Percentiles rank a stretch among this genome's conserved stretches.
Evolutionary conservation across 306 rosid genomes (phyloP).

Genomic region (Cucumis hystrix): DNA sequence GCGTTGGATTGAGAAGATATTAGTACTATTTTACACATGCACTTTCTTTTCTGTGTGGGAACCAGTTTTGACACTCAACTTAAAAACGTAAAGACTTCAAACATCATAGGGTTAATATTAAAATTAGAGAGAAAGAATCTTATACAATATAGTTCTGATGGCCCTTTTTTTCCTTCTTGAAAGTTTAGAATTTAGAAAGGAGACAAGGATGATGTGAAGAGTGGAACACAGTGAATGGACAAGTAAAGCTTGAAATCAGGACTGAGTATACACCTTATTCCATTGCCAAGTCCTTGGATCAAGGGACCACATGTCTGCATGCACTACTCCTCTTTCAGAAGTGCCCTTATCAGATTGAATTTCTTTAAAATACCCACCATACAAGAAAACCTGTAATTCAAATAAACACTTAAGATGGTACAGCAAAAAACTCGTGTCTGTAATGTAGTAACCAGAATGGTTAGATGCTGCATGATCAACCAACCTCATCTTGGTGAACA

Average conservation of each 20-base stretch:
- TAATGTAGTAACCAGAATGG: background rate
- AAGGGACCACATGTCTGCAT: conserved; percentile 91
- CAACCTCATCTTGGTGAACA: conserved; percentile 83
- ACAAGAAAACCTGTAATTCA: conserved; percentile 63
- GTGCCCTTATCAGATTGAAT: conserved; percentile 59
- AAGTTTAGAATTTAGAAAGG: background rate
- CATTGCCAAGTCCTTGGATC: conserved; percentile 99
- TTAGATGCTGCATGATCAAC: conserved; percentile 22
- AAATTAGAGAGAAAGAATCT: background rate
- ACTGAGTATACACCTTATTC: conserved; percentile 54
- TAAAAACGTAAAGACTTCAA: background rate
- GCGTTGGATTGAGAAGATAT: background rate
- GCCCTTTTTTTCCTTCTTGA: background rate
- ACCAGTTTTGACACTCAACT: background rate
- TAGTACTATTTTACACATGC: background rate
- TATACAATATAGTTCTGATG: background rate
- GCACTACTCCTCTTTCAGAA: conserved; percentile 82
- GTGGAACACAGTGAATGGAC: background rate
- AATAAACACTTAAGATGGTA: background rate
- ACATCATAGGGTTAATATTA: background rate
- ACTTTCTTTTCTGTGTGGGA: background rate
- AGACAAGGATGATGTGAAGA: background rate
- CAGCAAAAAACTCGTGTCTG: background rate
- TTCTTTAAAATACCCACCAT: conserved; percentile 98
- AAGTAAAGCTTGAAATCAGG: background rate